Base-by-base conservation (phyloP, 2,329 filamentous ascomycete species). In the Didymellaceae sp. region DNA sequence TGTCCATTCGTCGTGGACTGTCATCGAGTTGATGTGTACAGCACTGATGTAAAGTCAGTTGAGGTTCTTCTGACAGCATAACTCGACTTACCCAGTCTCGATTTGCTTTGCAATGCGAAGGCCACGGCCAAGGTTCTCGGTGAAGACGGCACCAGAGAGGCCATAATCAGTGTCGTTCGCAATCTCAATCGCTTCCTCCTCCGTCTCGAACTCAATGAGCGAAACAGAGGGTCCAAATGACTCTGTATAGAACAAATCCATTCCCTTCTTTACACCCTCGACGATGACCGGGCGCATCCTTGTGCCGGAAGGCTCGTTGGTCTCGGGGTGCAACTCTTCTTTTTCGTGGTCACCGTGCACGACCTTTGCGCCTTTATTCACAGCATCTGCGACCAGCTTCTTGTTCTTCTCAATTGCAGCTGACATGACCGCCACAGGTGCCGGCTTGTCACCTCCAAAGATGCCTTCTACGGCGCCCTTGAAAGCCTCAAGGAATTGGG, bases 131-230 rank as follows among this genome's bases (percentile, higher is more conserved):
- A 93, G 73, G 66, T 90, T 85, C 58, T 82, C 76, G 0, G 89
- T 91, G 70, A 91, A 95, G 2, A 95, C 82, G 0, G 89, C 82
- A 3, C 85, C 81, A 2, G 80, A 78, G 8, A 95, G 79, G 3
- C 90, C 90, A 66, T 91, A 94, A 40, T 91, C 87, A 1, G 87
- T 91, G 62, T 93, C 88, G 66, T 96, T 95, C 11, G 90, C 89
- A 14, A 93, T 76, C 22, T 78, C 75, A 18, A 94, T 72, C 0
- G 89, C 90, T 58, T 91, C 86, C 24, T 90, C 88, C 37, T 90
- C 87, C 2, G 66, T 77, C n/a, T 84, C 79, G 20, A 92, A 79
- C 17, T 82, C 77, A 11, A 87, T 82, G 16, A 94, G 65, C 13
- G 84, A 85, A 1, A 91, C 87, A 0, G 83, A 85, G 0, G 91